phyloP scores from a whole-genome alignment of 1,139 yeast genomes.

The Pichia cactophila region DNA sequence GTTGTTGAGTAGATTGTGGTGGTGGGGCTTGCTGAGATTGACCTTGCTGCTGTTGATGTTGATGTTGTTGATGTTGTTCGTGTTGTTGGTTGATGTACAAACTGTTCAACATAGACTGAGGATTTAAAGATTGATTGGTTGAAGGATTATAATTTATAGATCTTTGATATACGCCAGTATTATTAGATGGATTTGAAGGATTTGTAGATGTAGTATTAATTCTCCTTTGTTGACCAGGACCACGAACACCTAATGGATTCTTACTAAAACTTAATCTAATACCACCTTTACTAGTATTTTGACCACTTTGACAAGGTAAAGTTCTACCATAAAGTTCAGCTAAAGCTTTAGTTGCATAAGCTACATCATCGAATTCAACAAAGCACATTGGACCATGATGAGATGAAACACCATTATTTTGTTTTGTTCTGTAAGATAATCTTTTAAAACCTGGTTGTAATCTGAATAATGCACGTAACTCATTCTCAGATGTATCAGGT shows the following conservation, averaged over 20 bases:
- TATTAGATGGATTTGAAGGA: background rate
- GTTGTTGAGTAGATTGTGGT: background rate
- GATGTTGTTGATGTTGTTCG: background rate
- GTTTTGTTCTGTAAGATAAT: slow-evolving; percentile 77
- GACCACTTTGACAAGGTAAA: slow-evolving; percentile 57
- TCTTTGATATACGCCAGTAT: background rate
- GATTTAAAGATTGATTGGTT: background rate
- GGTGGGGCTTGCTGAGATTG: background rate
- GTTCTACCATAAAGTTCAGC: slow-evolving; percentile 90
- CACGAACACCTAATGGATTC: slow-evolving; percentile 94
- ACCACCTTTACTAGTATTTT: slow-evolving; percentile 62
- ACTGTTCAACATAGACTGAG: background rate
- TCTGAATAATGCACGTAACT: slow-evolving; percentile 76
- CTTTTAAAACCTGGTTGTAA: slow-evolving; percentile 91
- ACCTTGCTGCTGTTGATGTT: background rate
- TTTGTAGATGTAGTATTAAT: background rate
- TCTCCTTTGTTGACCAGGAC: slow-evolving; percentile 35
- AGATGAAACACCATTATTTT: slow-evolving; percentile 34
- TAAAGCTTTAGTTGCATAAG: slow-evolving; percentile 85
- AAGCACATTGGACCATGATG: slow-evolving; percentile 98
- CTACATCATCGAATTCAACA: slow-evolving; percentile 95
- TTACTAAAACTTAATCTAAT: slow-evolving; percentile 88
- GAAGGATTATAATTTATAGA: background rate
- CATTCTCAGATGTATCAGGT: slow-evolving; percentile 94
- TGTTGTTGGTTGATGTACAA: background rate